Conservation (phyloP, 192 early-diverging fungal genomes). For the Backusella morwellensis region DNA sequence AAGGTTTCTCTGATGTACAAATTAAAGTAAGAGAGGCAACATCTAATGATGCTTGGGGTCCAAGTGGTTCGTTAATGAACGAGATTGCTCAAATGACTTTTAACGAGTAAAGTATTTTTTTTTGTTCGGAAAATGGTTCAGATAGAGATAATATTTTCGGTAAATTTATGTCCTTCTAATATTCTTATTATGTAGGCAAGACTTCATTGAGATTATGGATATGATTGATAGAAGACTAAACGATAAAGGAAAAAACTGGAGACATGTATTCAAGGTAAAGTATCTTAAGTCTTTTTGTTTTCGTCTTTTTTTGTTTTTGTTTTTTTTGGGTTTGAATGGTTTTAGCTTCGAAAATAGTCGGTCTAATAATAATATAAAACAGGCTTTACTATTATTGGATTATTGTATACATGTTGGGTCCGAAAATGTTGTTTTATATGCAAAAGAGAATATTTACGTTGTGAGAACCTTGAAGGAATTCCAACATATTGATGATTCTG, state of each 20-base stretch:
- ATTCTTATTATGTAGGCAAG: conserved; percentile 47
- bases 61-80: conserved; percentile 73
- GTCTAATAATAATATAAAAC: background rate
- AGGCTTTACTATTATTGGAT: conserved; percentile 85
- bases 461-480: conserved; percentile 98
- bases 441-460: conserved; percentile 85
- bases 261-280: conserved; percentile 94
- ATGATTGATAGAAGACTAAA: conserved; percentile 97
- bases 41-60: conserved; percentile 76
- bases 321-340: background rate
- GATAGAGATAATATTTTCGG: background rate
- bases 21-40: conserved; percentile 87
- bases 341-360: background rate
- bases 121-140: background rate
- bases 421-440: conserved; percentile 82
- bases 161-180: conserved; percentile 3
- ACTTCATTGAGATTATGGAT: conserved; percentile 96
- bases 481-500: conserved; percentile 91
- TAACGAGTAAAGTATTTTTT: conserved; percentile 64
- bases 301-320: background rate
- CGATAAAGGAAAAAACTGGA: conserved; percentile 97
- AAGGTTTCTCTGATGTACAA: conserved; percentile 91
- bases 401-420: conserved; percentile 85
- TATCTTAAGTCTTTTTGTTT: background rate
- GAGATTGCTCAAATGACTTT: conserved; percentile 84